These are phyloP conservation scores for Moniliophthora roreri DNA, from an alignment of 1,284 basidiomycete species.

Conservation along the genomic window DNA sequence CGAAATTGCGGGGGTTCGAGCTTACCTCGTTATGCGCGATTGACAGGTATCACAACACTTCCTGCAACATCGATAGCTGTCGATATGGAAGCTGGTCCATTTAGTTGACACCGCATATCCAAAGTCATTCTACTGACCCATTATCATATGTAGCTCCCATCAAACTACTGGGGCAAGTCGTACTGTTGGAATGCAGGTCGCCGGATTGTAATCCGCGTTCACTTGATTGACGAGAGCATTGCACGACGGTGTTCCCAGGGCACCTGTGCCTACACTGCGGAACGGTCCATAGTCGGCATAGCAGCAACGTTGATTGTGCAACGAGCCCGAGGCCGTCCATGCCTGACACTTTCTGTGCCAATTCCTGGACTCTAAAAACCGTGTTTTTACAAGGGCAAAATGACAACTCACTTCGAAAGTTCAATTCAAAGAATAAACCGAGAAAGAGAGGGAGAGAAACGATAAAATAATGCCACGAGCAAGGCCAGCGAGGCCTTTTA, in stretches of 20 bases:
- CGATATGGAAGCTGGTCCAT: too few species aligned
- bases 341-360: constrained; percentile 9
- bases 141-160: constrained; percentile 13
- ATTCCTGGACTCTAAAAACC: too few species aligned
- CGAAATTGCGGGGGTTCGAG: too few species aligned
- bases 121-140: constrained; percentile 10
- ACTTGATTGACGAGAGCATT: constrained; percentile 11
- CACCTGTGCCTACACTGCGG: constrained; percentile 6
- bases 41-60: constrained; percentile 15
- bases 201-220: constrained; percentile 15
- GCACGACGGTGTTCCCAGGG: constrained; percentile 9
- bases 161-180: constrained; percentile 11
- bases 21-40: constrained; percentile 11
- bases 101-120: not conserved
- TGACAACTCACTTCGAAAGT: constrained; percentile 12
- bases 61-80: constrained; percentile 15
- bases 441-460: constrained; percentile 16
- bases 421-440: constrained; percentile 18
- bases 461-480: not conserved
- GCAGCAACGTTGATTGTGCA: constrained; percentile 20
- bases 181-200: constrained; percentile 11
- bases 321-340: constrained; percentile 18
- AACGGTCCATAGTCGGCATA: constrained; percentile 9
- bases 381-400: not conserved
- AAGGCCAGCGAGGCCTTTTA: not conserved